Evolutionary conservation across 805 yeast species (phyloP).

Genomic region (Lipomyces anomalus): DNA sequence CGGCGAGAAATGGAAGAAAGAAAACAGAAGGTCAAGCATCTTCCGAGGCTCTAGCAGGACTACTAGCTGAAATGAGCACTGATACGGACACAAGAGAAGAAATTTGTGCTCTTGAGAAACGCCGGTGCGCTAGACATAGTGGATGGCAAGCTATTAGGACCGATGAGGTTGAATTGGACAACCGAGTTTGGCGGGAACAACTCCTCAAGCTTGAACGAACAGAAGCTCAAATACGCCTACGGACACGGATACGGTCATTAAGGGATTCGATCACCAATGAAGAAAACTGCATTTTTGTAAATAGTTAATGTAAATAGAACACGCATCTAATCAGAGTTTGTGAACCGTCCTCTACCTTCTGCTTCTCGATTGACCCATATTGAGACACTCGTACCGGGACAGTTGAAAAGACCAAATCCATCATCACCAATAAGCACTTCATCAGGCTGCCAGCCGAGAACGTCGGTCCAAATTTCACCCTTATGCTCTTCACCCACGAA

Average conservation of each 20-base stretch:
- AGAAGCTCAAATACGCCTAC: slow-evolving; percentile 6
- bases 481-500: slow-evolving; percentile 16
- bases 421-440: slow-evolving; percentile 17
- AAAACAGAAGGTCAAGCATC: slow-evolving; percentile 7
- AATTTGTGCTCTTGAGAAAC: slow-evolving; percentile 22
- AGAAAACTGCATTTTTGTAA: slow-evolving; percentile 13
- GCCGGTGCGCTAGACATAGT: slow-evolving; percentile 22
- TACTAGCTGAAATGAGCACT: slow-evolving; percentile 5
- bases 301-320: too few relatives aligned
- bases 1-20: slow-evolving; percentile 1
- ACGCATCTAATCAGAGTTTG: too few relatives aligned
- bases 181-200: slow-evolving; percentile 7
- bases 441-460: slow-evolving; percentile 13
- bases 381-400: slow-evolving; percentile 18
- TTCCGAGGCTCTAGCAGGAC: not conserved
- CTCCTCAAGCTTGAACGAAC: slow-evolving; percentile 8
- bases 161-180: slow-evolving; percentile 22
- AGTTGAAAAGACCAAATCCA: slow-evolving; percentile 15
- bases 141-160: slow-evolving; percentile 24
- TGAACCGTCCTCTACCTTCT: slow-evolving; percentile 11
- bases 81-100: slow-evolving; percentile 10
- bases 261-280: slow-evolving; percentile 12
- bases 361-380: slow-evolving; percentile 18
- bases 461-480: slow-evolving; percentile 22
- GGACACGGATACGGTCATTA: slow-evolving; percentile 11